Percentiles rank a stretch among this genome's conserved stretches.
These are phyloP conservation scores for Aspergillus nomiae DNA, from an alignment of 2,329 filamentous ascomycete species.

Conservation along the genomic window DNA sequence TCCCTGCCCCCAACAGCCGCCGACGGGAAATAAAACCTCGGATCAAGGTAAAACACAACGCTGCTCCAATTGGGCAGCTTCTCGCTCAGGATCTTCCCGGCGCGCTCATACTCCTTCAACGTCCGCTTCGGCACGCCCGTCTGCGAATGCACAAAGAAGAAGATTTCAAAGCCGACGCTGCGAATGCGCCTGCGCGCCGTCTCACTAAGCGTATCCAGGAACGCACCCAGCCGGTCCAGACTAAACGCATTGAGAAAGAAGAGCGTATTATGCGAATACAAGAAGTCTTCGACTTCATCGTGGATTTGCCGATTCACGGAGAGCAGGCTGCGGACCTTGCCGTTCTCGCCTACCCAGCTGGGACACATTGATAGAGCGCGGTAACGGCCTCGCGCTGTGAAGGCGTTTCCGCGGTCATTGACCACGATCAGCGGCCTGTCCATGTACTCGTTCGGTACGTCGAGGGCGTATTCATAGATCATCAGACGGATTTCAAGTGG, in stretches of 20 bases:
- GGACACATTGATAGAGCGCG: slow-evolving; percentile 36
- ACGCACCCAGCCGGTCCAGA: slow-evolving; percentile 30
- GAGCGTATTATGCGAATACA: slow-evolving; percentile 37
- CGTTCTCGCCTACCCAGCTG: slow-evolving; percentile 35
- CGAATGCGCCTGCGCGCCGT: slow-evolving; percentile 34
- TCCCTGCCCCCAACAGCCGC: slow-evolving; percentile 29
- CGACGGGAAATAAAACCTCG: slow-evolving; percentile 35
- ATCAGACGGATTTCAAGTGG: slow-evolving; percentile 36
- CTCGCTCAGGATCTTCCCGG: slow-evolving; percentile 25
- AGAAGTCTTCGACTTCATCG: slow-evolving; percentile 36
- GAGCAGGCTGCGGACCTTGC: slow-evolving; percentile 33
- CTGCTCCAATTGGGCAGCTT: slow-evolving; percentile 30
- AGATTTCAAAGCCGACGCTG: slow-evolving; percentile 39
- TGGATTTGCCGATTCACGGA: slow-evolving; percentile 38
- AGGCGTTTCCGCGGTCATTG: slow-evolving; percentile 34
- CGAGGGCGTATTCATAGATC: slow-evolving; percentile 37
- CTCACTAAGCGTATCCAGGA: slow-evolving; percentile 36
- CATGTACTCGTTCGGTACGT: slow-evolving; percentile 34
- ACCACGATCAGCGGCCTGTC: slow-evolving; percentile 37
- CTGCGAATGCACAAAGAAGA: slow-evolving; percentile 40
- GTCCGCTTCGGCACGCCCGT: slow-evolving; percentile 36
- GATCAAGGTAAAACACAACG: slow-evolving; percentile 37
- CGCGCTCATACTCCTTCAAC: slow-evolving; percentile 32
- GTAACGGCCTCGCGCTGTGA: slow-evolving; percentile 34
- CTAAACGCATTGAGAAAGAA: slow-evolving; percentile 40